These are phyloP conservation scores for Solanum gandarillasii DNA, from an alignment of 257 asterid species.

Conservation along the genomic window DNA sequence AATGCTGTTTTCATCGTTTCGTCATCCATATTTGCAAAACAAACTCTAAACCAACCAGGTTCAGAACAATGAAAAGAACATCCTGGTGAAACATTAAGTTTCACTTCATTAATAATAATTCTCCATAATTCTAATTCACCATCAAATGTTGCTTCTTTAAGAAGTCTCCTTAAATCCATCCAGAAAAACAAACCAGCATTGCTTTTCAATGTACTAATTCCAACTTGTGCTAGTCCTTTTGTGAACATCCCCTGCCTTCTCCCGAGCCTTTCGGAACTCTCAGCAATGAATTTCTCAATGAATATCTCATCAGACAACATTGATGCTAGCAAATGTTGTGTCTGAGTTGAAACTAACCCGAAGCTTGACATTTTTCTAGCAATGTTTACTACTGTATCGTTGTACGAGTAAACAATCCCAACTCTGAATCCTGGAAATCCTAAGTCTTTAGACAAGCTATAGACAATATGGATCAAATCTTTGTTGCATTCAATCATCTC, in stretches of 20 bases:
- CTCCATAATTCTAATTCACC: constrained; percentile 61
- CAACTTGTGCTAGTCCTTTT: constrained; percentile 39
- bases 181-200: constrained; percentile 59
- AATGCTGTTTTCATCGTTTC: constrained; percentile 42
- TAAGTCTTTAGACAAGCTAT: constrained; percentile 74
- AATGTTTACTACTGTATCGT: constrained; percentile 35
- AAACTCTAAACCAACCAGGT: constrained; percentile 85
- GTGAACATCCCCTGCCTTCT: constrained; percentile 30
- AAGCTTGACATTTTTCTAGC: constrained; percentile 87
- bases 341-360: constrained; percentile 73
- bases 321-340: constrained; percentile 54
- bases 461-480: constrained; percentile 60
- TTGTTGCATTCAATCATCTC: constrained; percentile 23
- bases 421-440: constrained; percentile 86
- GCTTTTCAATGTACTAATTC: constrained; percentile 39
- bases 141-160: constrained; percentile 37
- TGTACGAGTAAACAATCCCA: constrained; percentile 68
- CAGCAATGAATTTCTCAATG: constrained; percentile 28
- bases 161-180: constrained; percentile 59
- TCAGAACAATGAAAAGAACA: constrained; percentile 66
- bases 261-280: constrained; percentile 39
- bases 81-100: constrained; percentile 75
- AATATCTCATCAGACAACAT: constrained; percentile 58
- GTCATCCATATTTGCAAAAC: constrained; percentile 77
- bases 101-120: constrained; percentile 46